Evolutionary conservation across 2,329 filamentous ascomycete genomes (phyloP).

Genomic region (Pseudogymnoascus sp.): DNA sequence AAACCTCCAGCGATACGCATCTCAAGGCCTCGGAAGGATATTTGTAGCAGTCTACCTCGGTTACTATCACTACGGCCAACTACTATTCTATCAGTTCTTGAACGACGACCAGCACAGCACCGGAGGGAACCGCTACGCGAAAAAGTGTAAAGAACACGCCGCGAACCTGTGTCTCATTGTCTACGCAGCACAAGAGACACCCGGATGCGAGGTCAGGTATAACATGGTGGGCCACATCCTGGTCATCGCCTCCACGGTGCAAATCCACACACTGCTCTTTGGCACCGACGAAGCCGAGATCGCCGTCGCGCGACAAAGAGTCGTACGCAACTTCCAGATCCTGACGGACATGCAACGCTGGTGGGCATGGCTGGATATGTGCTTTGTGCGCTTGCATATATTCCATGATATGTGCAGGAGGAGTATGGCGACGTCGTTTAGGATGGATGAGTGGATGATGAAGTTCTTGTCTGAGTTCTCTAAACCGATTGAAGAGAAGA

Average conservation of each 20-base stretch:
- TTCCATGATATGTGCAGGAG: conserved; percentile 37
- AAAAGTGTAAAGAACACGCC: conserved; percentile 36
- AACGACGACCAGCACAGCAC: conserved; percentile 25
- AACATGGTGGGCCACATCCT: conserved; percentile 40
- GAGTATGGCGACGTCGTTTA: conserved; percentile 32
- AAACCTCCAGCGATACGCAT: conserved; percentile 34
- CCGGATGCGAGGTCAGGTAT: conserved; percentile 36
- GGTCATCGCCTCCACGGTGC: conserved; percentile 40
- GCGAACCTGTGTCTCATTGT: conserved; percentile 35
- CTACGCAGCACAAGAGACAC: conserved; percentile 31
- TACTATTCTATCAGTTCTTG: conserved; percentile 43
- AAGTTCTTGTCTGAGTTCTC: conserved; percentile 32
- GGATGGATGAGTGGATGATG: conserved; percentile 38
- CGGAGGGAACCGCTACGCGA: conserved; percentile 27
- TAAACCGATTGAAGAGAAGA: conserved; percentile 26
- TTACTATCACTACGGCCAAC: conserved; percentile 39
- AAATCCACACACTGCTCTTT: conserved; percentile 41
- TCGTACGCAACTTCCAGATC: conserved; percentile 40
- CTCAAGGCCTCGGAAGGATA: conserved; percentile 34
- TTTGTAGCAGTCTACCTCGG: conserved; percentile 41
- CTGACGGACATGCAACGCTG: conserved; percentile 34
- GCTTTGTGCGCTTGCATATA: conserved; percentile 33
- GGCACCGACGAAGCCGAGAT: conserved; percentile 32
- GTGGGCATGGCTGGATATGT: conserved; percentile 36
- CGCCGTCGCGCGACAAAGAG: conserved; percentile 27